Evolutionary conservation across 2,329 filamentous ascomycete species (phyloP).

Genomic region (Colletotrichum sp.): DNA sequence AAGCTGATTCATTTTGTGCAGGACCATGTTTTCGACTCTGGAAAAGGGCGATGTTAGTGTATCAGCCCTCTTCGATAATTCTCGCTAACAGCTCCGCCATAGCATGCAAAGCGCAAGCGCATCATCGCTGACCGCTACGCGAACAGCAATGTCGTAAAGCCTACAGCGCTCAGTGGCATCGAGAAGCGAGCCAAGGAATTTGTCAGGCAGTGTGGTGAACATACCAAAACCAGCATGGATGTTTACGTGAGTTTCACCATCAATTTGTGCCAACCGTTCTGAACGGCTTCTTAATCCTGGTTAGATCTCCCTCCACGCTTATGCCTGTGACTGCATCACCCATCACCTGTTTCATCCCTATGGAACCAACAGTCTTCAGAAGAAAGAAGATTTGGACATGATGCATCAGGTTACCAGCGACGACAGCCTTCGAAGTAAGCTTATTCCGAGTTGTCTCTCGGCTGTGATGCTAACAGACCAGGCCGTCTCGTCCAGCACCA

Average conservation of each 20-base stretch:
- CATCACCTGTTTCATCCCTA: conserved; percentile 72
- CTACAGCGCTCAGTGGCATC: conserved; percentile 60
- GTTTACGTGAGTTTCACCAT: conserved; percentile 58
- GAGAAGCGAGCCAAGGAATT: conserved; percentile 61
- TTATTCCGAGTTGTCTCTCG: not conserved
- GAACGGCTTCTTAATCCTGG: not conserved
- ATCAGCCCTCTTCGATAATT: no score
- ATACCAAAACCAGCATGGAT: conserved; percentile 55
- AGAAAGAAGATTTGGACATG: conserved; percentile 62
- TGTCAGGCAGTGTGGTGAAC: conserved; percentile 53
- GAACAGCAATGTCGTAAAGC: conserved; percentile 68
- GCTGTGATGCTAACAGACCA: conserved; percentile 27
- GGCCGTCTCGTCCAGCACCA: conserved; percentile 66
- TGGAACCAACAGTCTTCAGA: conserved; percentile 64
- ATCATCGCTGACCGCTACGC: conserved; percentile 71
- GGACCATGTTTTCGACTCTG: conserved; percentile 66
- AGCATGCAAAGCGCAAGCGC: conserved; percentile 69
- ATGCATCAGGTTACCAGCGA: conserved; percentile 74
- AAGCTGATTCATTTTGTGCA: conserved; percentile 22
- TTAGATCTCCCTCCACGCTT: conserved; percentile 58
- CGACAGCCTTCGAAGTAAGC: conserved; percentile 68
- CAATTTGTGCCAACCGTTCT: not conserved
- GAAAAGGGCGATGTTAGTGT: conserved; percentile 55
- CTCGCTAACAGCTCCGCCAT: not conserved
- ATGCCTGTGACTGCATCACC: conserved; percentile 72